phyloP scores from a whole-genome alignment of 2,329 filamentous ascomycete species.

The Aspergillus fumigatus region DNA sequence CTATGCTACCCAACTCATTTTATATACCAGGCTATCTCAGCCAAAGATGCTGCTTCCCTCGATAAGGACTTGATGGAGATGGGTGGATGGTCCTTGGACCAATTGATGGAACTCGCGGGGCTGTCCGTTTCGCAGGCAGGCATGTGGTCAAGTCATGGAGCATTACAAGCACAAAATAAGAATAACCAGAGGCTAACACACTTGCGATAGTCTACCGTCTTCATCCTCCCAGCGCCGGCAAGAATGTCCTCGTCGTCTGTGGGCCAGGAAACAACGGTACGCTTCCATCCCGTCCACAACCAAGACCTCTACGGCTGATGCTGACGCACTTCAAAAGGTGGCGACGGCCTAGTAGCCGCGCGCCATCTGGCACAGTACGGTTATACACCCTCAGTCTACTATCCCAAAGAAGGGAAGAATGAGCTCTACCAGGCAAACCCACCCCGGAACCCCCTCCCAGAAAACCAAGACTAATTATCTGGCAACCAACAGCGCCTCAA shows the following conservation, averaged over 20 bases:
- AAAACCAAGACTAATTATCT: neutral
- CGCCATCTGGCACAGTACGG: conserved; percentile 89
- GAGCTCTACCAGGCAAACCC: conserved; percentile 73
- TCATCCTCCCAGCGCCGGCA: conserved; percentile 69
- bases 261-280: conserved; percentile 68
- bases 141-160: conserved; percentile 36
- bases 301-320: neutral
- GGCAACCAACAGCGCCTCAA: conserved; percentile 59
- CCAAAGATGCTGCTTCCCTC: conserved; percentile 81
- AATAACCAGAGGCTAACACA: neutral
- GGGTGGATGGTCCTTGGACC: conserved; percentile 85
- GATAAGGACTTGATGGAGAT: conserved; percentile 91
- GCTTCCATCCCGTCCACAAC: conserved; percentile 2
- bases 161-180: neutral
- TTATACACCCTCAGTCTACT: conserved; percentile 84
- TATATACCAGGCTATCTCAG: conserved; percentile 65
- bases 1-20: neutral
- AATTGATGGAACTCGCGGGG: conserved; percentile 94
- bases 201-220: conserved; percentile 66
- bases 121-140: conserved; percentile 88
- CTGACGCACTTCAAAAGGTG: conserved; percentile 53
- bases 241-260: conserved; percentile 78
- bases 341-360: conserved; percentile 90
- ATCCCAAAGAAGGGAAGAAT: conserved; percentile 86
- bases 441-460: neutral